These are phyloP conservation scores for Aspergillus novofumigatus DNA, from an alignment of 2,329 filamentous ascomycete species.

Conservation along the genomic window DNA sequence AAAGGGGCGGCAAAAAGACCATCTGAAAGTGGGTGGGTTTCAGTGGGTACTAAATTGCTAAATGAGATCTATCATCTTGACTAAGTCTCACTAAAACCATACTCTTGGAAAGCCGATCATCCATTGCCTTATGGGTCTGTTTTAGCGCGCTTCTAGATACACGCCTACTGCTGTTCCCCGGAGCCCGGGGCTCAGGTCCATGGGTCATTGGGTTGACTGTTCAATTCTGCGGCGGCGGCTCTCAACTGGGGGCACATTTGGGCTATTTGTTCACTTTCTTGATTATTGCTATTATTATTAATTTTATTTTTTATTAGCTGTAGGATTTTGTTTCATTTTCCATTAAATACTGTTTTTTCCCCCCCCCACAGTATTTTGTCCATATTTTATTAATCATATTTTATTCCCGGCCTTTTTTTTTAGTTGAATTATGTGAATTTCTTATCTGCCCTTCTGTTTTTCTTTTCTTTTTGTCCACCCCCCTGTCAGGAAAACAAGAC, in stretches of 20 bases:
- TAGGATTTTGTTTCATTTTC: constrained; percentile 5
- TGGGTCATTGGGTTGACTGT: constrained; percentile 21
- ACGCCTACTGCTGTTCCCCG: constrained; percentile 31
- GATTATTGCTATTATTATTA: background rate
- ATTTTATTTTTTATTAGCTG: constrained; percentile 2
- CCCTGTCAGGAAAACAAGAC: background rate
- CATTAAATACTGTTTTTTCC: constrained; percentile 9
- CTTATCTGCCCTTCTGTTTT: constrained; percentile 4
- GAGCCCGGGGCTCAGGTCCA: constrained; percentile 29
- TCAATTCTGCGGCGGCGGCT: constrained; percentile 22
- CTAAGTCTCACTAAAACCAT: constrained; percentile 32
- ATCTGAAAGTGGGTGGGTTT: background rate
- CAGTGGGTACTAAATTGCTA: background rate
- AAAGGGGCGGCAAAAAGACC: background rate
- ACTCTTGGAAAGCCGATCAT: constrained; percentile 34
- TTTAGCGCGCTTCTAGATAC: constrained; percentile 29
- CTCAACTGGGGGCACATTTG: constrained; percentile 10
- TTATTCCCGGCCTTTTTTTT: background rate
- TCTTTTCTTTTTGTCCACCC: background rate
- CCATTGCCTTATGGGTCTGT: constrained; percentile 24
- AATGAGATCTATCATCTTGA: constrained; percentile 38
- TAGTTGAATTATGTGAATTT: background rate
- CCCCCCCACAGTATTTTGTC: constrained; percentile 9
- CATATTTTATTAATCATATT: constrained; percentile 12
- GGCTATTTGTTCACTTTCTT: constrained; percentile 10